Evolutionary conservation across 805 yeast species (phyloP).

Genomic region (Starmerella sirachaensis): DNA sequence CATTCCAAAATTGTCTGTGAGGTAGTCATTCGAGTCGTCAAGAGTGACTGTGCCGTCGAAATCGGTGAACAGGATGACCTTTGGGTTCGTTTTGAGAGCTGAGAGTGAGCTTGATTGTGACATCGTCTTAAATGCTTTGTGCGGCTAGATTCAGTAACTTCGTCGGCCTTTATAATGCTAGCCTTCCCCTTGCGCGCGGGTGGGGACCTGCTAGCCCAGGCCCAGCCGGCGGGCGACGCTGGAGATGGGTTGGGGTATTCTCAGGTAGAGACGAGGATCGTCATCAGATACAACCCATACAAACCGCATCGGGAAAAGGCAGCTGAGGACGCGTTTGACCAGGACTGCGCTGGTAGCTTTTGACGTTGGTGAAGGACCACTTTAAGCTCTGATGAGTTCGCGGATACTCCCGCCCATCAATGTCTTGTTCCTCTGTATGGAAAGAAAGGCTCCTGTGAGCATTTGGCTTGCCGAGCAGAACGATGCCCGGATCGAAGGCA

Average conservation of each 20-base stretch:
- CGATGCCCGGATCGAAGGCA: conserved; percentile 65
- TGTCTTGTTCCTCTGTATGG: conserved; percentile 73
- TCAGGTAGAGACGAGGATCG: too few species aligned
- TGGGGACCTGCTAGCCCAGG: too few species aligned
- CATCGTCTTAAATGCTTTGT: too few species aligned
- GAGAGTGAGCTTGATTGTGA: conserved; percentile 21
- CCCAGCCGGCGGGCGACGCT: too few species aligned
- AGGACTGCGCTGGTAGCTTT: not conserved
- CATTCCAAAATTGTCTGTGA: conserved; percentile 82
- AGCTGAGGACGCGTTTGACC: not conserved
- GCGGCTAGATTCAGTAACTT: too few species aligned
- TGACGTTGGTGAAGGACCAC: not conserved
- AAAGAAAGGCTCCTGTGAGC: conserved; percentile 65
- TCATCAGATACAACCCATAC: too few species aligned
- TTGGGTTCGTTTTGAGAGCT: conserved; percentile 29
- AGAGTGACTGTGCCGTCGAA: conserved; percentile 97
- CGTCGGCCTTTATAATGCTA: too few species aligned
- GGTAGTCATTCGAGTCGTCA: conserved; percentile 85
- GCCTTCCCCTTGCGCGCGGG: too few species aligned
- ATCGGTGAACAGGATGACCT: conserved; percentile 87
- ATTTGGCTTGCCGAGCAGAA: conserved; percentile 88
- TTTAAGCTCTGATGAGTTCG: not conserved
- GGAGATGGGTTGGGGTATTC: too few species aligned
- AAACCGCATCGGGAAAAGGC: too few species aligned
- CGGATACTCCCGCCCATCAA: conserved; percentile 73